A percentile compares a stretch with the other conserved stretches of the same genome.
Conservation (phyloP, 2,329 filamentous ascomycete species). For the Dactylellina sp. region DNA sequence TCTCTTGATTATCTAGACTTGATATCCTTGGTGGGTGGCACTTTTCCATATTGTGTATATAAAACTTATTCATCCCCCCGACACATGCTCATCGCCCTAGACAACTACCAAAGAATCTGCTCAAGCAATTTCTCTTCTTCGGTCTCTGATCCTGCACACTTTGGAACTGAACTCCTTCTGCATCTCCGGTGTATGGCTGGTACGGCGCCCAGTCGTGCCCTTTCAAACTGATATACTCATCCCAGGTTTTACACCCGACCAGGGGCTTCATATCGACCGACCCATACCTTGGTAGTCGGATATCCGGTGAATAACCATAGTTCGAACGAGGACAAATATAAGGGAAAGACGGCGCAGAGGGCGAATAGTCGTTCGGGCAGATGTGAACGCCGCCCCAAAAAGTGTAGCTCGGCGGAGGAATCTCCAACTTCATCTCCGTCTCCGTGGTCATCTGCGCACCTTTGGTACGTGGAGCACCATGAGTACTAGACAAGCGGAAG, state of each 20-base stretch:
- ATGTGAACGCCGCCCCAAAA: conserved; percentile 35
- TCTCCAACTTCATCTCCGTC: conserved; percentile 8
- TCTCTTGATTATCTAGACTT: conserved; percentile 23
- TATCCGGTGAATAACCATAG: conserved; percentile 38
- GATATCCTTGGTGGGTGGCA: neutral
- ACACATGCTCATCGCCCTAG: conserved; percentile 13
- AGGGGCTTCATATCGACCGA: conserved; percentile 21
- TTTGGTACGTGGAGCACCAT: neutral
- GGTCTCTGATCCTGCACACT: conserved; percentile 20
- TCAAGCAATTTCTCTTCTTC: conserved; percentile 8
- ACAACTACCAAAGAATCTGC: conserved; percentile 17
- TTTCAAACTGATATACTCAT: conserved; percentile 23
- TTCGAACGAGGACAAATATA: conserved; percentile 43
- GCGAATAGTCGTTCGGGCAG: conserved; percentile 12
- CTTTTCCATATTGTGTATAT: conserved; percentile 19
- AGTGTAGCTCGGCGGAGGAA: conserved; percentile 22
- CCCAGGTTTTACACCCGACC: conserved; percentile 21
- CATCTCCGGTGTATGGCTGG: conserved; percentile 31
- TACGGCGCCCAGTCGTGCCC: conserved; percentile 27
- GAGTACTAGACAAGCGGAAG: too few relatives aligned
- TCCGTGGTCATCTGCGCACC: neutral
- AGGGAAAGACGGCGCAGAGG: conserved; percentile 28
- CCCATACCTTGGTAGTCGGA: conserved; percentile 33
- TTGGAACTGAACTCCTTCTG: conserved; percentile 16
- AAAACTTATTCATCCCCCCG: neutral